Evolutionary conservation across 331 rosid genomes (phyloP).

Genomic region (Quercus tomentella): DNA sequence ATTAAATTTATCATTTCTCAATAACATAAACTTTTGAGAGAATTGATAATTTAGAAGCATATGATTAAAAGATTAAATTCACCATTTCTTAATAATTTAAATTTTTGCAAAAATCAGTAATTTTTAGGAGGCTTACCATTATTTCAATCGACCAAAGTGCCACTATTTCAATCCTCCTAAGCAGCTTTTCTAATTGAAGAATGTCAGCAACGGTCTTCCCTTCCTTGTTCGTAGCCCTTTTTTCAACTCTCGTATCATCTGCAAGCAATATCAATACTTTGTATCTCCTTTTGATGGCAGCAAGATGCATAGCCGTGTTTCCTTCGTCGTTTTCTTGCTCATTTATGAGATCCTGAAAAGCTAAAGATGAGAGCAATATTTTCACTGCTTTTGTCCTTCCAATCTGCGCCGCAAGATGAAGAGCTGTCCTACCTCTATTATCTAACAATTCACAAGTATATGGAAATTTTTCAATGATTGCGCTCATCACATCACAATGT

Average conservation of each 20-base stretch:
- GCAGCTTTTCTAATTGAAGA: too few relatives aligned
- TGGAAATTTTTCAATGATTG: background rate
- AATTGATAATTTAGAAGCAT: too few relatives aligned
- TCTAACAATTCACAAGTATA: background rate
- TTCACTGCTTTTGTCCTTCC: background rate
- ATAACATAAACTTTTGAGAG: too few relatives aligned
- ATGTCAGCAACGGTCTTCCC: background rate
- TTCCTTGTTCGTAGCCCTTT: background rate
- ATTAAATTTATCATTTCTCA: too few relatives aligned
- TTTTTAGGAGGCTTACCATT: background rate
- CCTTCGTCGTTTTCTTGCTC: background rate
- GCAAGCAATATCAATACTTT: background rate
- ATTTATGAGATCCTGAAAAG: background rate
- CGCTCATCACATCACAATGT: background rate
- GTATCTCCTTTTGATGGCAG: background rate
- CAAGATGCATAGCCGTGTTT: background rate
- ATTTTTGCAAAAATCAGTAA: too few relatives aligned
- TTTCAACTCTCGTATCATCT: background rate
- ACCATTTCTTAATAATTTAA: too few relatives aligned
- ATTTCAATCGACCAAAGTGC: background rate
- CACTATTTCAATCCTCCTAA: background rate
- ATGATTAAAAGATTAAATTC: too few relatives aligned
- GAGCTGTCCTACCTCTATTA: background rate
- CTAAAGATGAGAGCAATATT: background rate
- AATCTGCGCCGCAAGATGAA: background rate